Conservation (phyloP, 148 eudicot species). For the Rhododendron mucronatum region DNA sequence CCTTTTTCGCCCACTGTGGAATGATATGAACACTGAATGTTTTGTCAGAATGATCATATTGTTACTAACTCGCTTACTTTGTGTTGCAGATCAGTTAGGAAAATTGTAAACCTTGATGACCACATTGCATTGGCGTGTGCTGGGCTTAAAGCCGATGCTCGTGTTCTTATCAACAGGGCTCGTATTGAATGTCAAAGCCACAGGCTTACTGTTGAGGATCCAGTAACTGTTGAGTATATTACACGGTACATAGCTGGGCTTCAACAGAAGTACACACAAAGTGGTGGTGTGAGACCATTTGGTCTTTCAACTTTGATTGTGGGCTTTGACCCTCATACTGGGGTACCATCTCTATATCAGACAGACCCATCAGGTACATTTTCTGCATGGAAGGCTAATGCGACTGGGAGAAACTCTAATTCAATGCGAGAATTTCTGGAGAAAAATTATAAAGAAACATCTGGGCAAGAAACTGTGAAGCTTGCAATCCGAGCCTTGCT, state of each 20-base stretch:
- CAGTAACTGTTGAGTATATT: constrained; percentile 89
- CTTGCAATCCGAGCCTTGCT: constrained; percentile 92
- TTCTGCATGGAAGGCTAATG: constrained; percentile 99
- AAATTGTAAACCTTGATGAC: constrained; percentile 82
- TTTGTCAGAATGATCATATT: neutral
- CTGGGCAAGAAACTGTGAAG: constrained; percentile 90
- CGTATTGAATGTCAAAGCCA: constrained; percentile 98
- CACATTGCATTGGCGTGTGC: constrained; percentile 98
- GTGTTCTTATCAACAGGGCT: constrained; percentile 87
- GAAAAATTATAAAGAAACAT: constrained; percentile 92
- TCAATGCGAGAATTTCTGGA: constrained; percentile 87
- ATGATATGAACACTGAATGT: neutral
- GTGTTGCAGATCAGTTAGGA: constrained; percentile 71
- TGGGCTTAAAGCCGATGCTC: constrained; percentile 98
- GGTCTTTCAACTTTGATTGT: constrained; percentile 97
- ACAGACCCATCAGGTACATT: constrained; percentile 99
- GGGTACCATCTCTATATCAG: constrained; percentile 82
- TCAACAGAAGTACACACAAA: constrained; percentile 97
- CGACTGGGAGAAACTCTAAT: constrained; percentile 96
- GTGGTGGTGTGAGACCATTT: constrained; percentile 99
- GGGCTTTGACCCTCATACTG: constrained; percentile 88
- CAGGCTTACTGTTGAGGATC: constrained; percentile 92
- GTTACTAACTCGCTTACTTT: constrained; percentile 2
- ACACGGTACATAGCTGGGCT: constrained; percentile 97
- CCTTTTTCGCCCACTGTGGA: neutral